Evolutionary conservation across 768 basidiomycete species (phyloP), one percentile per base, ranked within the genome.

Genomic region (Leucosporidium creatinivorum): DNA sequence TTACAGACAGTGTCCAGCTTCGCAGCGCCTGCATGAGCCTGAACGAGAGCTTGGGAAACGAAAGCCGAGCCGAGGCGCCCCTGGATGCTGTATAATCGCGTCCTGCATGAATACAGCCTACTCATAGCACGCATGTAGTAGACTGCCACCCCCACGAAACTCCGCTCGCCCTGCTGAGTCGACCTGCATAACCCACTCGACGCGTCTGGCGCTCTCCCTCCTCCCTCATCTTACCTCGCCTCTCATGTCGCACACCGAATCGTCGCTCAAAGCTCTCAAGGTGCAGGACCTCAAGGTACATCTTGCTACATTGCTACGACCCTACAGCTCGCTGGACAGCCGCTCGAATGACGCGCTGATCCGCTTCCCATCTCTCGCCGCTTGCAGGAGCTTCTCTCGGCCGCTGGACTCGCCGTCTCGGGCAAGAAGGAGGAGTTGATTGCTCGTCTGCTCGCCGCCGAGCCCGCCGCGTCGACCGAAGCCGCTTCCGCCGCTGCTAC

Each of bases 351-450:
- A 44, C 39, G 33, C 25, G 10, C 19, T 13, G n/a, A 13, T 31
- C 17, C 60, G 28, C 18, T 56, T 18, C 28, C 39, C 51, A 26
- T 28, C 36, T 18, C 31, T 21, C 15, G 18, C 23, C 31, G 0
- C 33, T 8, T 51, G 30, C 62, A 72, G 70, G 70, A 72, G 12
- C 63, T 76, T 56, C 69, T 75, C 48, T 56, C 73, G 15, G 50
- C 61, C 9, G 69, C 55, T 33, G 28, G 39, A 4, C 68, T 75
- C 19, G 55, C 76, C 21, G 63, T 68, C 25, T 65, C 68, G 13
- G 77, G 77, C 39, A 69, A 67, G 58, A 77, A 77, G 68, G 69
- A 70, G 57, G 76, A 77, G 6, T 73, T 77, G 26, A 68, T 77
- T 62, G 50, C 67, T 0, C 73, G 75, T 25, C 72, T 75, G 57